These are phyloP conservation scores for Melocanna baccifera DNA, from an alignment of 176 grass and related monocot genomes.

Conservation along the genomic window DNA sequence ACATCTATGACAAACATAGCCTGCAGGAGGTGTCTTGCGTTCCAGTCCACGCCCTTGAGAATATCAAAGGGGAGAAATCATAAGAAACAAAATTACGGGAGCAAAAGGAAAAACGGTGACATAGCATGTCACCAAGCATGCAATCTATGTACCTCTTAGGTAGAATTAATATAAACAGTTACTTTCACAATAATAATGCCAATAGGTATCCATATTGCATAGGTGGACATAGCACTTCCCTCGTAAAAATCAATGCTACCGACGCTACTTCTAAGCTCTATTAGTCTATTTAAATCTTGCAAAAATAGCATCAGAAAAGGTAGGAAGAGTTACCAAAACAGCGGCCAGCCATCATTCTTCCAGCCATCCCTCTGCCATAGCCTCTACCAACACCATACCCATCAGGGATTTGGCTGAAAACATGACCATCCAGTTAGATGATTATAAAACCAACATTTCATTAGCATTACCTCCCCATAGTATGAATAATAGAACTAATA, in stretches of 20 bases:
- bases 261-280: background rate
- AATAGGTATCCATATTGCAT: background rate
- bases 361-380: constrained; percentile 82
- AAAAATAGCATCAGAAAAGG: constrained; percentile 5
- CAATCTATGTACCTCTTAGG: background rate
- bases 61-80: constrained; percentile 20
- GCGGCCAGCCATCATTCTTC: constrained; percentile 71
- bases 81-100: constrained; percentile 4
- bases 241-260: background rate
- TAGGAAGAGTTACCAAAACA: constrained; percentile 82
- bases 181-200: background rate
- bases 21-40: constrained; percentile 72
- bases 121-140: background rate
- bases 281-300: background rate
- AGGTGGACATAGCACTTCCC: background rate
- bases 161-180: background rate
- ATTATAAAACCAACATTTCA: constrained; percentile 12
- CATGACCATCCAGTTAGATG: constrained; percentile 18
- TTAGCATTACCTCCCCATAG: background rate
- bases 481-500: constrained; percentile 18
- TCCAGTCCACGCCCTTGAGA: constrained; percentile 77
- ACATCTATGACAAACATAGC: constrained; percentile 97
- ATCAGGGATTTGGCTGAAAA: constrained; percentile 80
- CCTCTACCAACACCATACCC: constrained; percentile 76
- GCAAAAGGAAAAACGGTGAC: background rate